phyloP scores from a whole-genome alignment of 2,329 filamentous ascomycete genomes.

The Herpotrichia juniperi region DNA sequence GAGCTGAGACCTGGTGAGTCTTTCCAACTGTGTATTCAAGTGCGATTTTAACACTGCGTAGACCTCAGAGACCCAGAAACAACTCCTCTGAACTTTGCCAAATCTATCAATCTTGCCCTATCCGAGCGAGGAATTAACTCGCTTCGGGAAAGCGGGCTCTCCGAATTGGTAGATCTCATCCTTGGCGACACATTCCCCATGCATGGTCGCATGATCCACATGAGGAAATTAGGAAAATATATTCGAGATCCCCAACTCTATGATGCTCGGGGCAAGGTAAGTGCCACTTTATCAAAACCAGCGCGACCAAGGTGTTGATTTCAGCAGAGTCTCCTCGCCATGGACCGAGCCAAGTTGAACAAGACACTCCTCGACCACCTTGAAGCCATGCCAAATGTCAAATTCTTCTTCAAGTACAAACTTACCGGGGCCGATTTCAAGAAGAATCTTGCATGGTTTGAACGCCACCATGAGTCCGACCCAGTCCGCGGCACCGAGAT shows the following conservation, averaged over 20 bases:
- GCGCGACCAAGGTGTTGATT: not conserved
- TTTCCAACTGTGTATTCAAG: not conserved
- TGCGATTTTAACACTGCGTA: constrained; percentile 46
- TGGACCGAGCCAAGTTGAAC: constrained; percentile 85
- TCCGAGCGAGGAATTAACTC: constrained; percentile 94
- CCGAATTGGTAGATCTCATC: constrained; percentile 73
- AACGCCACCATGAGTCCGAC: constrained; percentile 53
- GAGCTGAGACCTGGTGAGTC: constrained; percentile 84
- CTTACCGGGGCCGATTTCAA: constrained; percentile 88
- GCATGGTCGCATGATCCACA: constrained; percentile 96
- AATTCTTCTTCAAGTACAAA: constrained; percentile 91
- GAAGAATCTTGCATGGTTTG: constrained; percentile 84
- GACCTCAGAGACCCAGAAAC: constrained; percentile 86
- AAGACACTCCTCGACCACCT: constrained; percentile 82
- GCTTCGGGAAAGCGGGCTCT: constrained; percentile 71
- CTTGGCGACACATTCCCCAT: constrained; percentile 85
- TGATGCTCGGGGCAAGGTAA: constrained; percentile 83
- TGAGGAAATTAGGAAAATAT: constrained; percentile 68
- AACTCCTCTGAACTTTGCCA: constrained; percentile 90
- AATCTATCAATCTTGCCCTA: constrained; percentile 96
- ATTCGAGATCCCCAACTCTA: constrained; percentile 86
- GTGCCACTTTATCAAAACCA: constrained; percentile 20
- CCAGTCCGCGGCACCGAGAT: constrained; percentile 62
- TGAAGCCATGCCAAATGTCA: constrained; percentile 85
- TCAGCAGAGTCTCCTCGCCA: constrained; percentile 76